Conservation (phyloP, 331 rosid species). For the Rosa hybrid region DNA sequence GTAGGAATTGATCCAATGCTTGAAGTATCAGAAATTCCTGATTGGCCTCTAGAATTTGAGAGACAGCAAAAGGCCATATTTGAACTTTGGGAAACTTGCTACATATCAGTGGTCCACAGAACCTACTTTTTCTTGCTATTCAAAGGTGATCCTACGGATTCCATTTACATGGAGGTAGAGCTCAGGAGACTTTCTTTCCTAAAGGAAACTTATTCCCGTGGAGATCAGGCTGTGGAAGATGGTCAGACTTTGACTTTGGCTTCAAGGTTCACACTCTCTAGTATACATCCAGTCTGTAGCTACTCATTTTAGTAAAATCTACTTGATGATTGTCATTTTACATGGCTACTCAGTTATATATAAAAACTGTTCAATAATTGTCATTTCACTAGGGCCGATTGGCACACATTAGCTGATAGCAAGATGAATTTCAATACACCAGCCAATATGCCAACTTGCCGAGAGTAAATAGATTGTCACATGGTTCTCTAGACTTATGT, state of each 20-base stretch:
- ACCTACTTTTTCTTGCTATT: slow-evolving; percentile 96
- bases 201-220: slow-evolving; percentile 65
- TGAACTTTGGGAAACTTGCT: slow-evolving; percentile 91
- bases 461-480: not conserved
- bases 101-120: slow-evolving; percentile 85
- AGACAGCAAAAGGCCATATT: slow-evolving; percentile 70
- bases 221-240: slow-evolving; percentile 51
- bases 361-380: not conserved
- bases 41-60: slow-evolving; percentile 86
- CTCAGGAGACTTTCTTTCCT: slow-evolving; percentile 82
- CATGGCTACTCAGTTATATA: not conserved
- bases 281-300: not conserved
- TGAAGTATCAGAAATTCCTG: slow-evolving; percentile 48
- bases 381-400: not conserved
- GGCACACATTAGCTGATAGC: not conserved
- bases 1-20: slow-evolving; percentile 67
- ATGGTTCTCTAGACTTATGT: not conserved
- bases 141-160: slow-evolving; percentile 85
- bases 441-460: not conserved
- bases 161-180: slow-evolving; percentile 96
- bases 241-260: slow-evolving; percentile 62
- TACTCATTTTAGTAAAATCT: not conserved
- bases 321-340: not conserved
- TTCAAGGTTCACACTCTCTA: slow-evolving; percentile 60
- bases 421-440: not conserved